phyloP scores from a whole-genome alignment of 2,329 filamentous ascomycete species.

The Aspergillus melleus region DNA sequence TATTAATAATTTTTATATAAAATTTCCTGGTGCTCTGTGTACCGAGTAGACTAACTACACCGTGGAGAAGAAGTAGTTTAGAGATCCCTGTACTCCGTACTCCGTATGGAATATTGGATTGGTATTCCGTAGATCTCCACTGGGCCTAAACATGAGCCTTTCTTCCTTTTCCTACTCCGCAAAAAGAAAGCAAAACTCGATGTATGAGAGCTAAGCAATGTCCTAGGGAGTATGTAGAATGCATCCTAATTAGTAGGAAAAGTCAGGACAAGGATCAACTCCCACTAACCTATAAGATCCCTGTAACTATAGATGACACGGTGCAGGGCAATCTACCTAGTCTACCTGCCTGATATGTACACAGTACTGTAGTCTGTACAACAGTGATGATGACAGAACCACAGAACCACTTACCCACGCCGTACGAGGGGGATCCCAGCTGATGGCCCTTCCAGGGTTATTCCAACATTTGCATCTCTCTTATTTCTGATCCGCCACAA shows the following conservation, averaged over 20 bases:
- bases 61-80: not conserved
- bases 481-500: conserved; percentile 11
- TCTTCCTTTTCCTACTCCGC: no score
- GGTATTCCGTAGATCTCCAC: not conserved
- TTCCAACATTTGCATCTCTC: not conserved
- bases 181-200: not conserved
- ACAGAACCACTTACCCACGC: not conserved
- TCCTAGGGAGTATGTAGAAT: no score
- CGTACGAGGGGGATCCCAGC: conserved; percentile 3
- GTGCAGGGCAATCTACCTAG: not conserved
- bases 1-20: not conserved
- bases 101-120: not conserved
- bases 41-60: no score
- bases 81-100: no score
- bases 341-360: not conserved
- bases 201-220: not conserved
- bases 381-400: not conserved
- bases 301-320: not conserved
- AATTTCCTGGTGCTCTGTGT: no score
- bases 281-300: not conserved
- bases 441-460: conserved; percentile 5
- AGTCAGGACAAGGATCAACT: not conserved
- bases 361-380: not conserved
- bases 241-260: not conserved
- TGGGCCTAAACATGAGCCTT: no score